phyloP scores from a whole-genome alignment of 805 yeast genomes.

The Candida manassasensis region DNA sequence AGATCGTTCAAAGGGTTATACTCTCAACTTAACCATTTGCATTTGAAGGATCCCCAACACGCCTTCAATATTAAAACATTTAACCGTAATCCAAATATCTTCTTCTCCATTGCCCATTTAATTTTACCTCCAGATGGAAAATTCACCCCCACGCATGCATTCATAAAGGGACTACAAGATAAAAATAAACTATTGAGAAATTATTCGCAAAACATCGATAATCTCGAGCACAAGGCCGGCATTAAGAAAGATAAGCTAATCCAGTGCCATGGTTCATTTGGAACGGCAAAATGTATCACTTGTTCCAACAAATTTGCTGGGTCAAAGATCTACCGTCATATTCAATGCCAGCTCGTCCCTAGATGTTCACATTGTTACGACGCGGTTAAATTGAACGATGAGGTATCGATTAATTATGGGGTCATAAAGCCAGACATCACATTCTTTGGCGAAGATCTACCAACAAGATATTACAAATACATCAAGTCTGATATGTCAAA shows the following conservation, averaged over 20 bases:
- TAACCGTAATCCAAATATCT: conserved; percentile 69
- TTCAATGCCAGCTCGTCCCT: conserved; percentile 58
- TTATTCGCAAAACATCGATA: conserved; percentile 89
- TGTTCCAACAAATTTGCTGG: conserved; percentile 70
- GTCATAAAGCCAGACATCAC: conserved; percentile 92
- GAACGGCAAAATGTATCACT: conserved; percentile 77
- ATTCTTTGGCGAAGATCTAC: conserved; percentile 83
- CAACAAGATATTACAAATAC: conserved; percentile 58
- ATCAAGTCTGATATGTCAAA: conserved; percentile 54
- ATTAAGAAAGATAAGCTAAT: conserved; percentile 60
- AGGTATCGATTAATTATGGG: conserved; percentile 54
- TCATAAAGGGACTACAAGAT: conserved; percentile 68
- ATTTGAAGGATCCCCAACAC: conserved; percentile 83
- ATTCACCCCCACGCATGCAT: conserved; percentile 77
- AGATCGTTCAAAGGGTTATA: conserved; percentile 86
- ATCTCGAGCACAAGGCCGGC: conserved; percentile 79
- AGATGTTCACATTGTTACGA: conserved; percentile 62
- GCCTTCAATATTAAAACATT: conserved; percentile 77
- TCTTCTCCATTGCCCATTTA: conserved; percentile 82
- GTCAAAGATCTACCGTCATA: conserved; percentile 53
- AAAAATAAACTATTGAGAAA: conserved; percentile 74
- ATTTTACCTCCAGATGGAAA: conserved; percentile 68
- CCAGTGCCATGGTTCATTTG: conserved; percentile 93
- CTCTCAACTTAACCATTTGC: conserved; percentile 59
- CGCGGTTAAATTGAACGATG: neutral